Evolutionary conservation across 495 filamentous ascomycete species (phyloP).

Genomic region (Tuber magnatum): DNA sequence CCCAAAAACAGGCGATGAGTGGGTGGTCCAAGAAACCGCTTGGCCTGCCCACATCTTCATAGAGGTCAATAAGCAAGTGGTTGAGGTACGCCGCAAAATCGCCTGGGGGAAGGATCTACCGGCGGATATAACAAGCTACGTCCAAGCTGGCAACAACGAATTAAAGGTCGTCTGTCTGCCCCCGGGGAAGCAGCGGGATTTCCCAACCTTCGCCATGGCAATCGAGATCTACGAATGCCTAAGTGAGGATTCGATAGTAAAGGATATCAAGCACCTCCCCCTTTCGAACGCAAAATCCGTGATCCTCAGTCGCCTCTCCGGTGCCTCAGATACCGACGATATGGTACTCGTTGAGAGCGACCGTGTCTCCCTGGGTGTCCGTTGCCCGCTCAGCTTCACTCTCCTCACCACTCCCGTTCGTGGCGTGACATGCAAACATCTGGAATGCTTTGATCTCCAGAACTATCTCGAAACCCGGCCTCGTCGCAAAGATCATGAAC

Average conservation of each 20-base stretch:
- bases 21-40: constrained; percentile 54
- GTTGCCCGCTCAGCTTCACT: constrained; percentile 35
- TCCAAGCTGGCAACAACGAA: constrained; percentile 52
- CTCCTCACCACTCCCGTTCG: constrained; percentile 36
- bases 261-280: constrained; percentile 17
- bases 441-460: constrained; percentile 40
- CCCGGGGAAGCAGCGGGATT: constrained; percentile 13
- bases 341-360: constrained; percentile 36
- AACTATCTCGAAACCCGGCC: constrained; percentile 37
- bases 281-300: constrained; percentile 17
- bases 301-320: constrained; percentile 25
- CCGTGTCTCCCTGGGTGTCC: constrained; percentile 31
- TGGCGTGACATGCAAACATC: constrained; percentile 28
- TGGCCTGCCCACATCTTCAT: constrained; percentile 72
- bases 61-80: constrained; percentile 54
- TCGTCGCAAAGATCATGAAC: constrained; percentile 35
- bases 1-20: constrained; percentile 45
- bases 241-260: constrained; percentile 23
- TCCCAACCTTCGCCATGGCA: constrained; percentile 19
- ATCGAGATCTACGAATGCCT: constrained; percentile 33
- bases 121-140: constrained; percentile 57
- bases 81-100: constrained; percentile 56
- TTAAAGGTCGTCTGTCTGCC: constrained; percentile 52
- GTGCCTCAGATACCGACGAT: constrained; percentile 31
- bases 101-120: constrained; percentile 70